Evolutionary conservation across 352 stramenopile genomes (phyloP).

Genomic region (Halophytophthora batemanensis): DNA sequence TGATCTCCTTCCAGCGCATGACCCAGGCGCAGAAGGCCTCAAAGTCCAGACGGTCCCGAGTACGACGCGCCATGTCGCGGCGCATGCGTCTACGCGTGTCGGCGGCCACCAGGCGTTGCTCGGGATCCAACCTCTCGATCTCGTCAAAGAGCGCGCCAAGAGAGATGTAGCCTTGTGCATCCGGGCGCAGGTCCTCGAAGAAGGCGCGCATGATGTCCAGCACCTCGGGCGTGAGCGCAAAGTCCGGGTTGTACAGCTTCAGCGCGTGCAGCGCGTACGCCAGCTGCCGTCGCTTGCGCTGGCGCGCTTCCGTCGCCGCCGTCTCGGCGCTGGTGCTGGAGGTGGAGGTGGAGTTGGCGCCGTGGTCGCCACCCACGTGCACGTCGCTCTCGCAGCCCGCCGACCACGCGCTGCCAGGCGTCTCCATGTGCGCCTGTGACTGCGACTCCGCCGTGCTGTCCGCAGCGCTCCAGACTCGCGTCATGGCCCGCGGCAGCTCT

Average conservation of each 20-base stretch:
- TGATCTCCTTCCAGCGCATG: conserved; percentile 78
- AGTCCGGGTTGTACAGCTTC: conserved; percentile 80
- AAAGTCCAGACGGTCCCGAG: conserved; percentile 56
- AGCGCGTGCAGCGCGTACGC: conserved; percentile 59
- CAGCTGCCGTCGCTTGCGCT: conserved; percentile 32
- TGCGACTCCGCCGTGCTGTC: no score
- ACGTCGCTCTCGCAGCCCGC: no score
- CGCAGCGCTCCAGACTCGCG: no score
- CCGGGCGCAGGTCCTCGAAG: conserved; percentile 64
- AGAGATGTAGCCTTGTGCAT: conserved; percentile 47
- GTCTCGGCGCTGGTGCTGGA: conserved; percentile 3
- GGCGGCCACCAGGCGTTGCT: conserved; percentile 35
- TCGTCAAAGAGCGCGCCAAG: conserved; percentile 50
- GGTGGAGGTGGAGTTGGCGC: no score
- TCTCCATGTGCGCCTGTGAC: no score
- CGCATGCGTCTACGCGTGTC: conserved; percentile 45
- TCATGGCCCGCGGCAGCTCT: no score
- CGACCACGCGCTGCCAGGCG: no score
- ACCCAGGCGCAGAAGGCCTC: conserved; percentile 69
- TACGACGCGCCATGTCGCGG: conserved; percentile 28
- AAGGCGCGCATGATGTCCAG: conserved; percentile 79
- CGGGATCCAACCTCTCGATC: conserved; percentile 63
- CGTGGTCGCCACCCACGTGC: no score
- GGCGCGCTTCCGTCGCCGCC: conserved; percentile 4
- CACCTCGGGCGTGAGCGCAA: conserved; percentile 76